Evolutionary conservation across 768 basidiomycete genomes (phyloP), one percentile per base, ranked within the genome.

Genomic region (Rhizopogon salebrosus): DNA sequence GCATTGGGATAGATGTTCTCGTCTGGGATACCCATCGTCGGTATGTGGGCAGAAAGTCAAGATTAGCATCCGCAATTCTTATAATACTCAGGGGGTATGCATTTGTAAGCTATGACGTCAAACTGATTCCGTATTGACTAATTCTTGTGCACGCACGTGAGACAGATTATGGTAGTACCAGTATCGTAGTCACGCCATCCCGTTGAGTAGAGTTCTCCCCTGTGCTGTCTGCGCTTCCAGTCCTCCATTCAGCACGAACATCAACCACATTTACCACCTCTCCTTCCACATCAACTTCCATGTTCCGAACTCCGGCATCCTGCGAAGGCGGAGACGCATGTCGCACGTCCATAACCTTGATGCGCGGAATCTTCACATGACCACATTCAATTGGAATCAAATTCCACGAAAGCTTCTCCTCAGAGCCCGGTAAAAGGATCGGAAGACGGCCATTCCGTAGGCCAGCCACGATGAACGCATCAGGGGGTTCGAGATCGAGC

Each of bases 391-490:
- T 66, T 1, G 90, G 87, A 26, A 90, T 77, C 29, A 91, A 63
- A 26, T 76, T 79, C 87, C 89, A 92, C 9, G 69, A 69, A 20
- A 92, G 48, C 53, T 66, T 75, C 58, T 83, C 83, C 64, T 91
- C 89, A 24, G 75, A 72, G 5, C 85, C 85, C 0, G 92, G 87
- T 39, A 89, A 72, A n/a, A 98, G 70, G 41, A 87, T 69, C 2
- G 90, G 84, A 8, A 92, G 57, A 9, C 83, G 78, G 3, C 83
- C 82, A 45, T 73, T 79, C 42, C 89, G 75, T 34, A 88, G 64
- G 0, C 95, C 94, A 3, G 89, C 80, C 39, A 93, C 80, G 14
- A 94, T 82, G 66, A 97, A 95, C n/a, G 78, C 75, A 38, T 90
- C 89, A 11, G 77, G 69, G 14, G 70, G 57, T 54, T 86, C 84